Evolutionary conservation across 345 rosid species (phyloP).

Genomic region (Eucalyptus coolabah): DNA sequence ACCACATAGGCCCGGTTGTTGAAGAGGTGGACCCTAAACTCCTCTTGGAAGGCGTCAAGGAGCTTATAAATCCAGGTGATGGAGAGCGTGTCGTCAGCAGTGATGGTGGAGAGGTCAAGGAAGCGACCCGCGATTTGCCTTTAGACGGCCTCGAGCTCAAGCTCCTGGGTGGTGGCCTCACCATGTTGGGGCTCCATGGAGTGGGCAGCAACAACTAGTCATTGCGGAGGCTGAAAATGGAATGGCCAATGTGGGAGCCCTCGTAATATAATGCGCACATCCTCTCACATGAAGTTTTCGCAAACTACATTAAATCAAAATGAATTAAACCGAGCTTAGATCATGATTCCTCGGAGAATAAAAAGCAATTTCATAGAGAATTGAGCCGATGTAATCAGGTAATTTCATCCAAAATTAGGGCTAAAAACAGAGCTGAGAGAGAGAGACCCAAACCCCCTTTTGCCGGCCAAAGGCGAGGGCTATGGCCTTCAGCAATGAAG

Average conservation of each 20-base stretch:
- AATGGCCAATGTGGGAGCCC: constrained; percentile 22
- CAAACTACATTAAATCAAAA: neutral
- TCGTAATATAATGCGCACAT: constrained; percentile 48
- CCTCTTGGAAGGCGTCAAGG: constrained; percentile 18
- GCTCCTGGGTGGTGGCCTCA: neutral
- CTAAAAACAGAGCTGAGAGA: neutral
- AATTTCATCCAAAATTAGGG: neutral
- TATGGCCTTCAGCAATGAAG: neutral
- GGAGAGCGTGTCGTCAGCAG: constrained; percentile 16
- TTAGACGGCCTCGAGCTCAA: constrained; percentile 10
- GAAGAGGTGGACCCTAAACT: constrained; percentile 10
- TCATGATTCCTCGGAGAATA: neutral
- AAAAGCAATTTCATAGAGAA: neutral
- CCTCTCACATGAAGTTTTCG: neutral
- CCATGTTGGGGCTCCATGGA: neutral
- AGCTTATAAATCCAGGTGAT: constrained; percentile 22
- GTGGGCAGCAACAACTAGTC: constrained; percentile 6
- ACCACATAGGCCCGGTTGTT: neutral
- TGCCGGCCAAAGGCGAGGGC: neutral
- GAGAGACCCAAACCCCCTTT: neutral
- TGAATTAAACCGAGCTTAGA: neutral
- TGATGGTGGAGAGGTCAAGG: constrained; percentile 1
- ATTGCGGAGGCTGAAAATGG: constrained; percentile 24
- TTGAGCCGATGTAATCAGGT: neutral
- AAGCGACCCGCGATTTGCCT: constrained; percentile 6